Percentiles rank a stretch among this genome's conserved stretches.
Evolutionary conservation across 2,329 filamentous ascomycete genomes (phyloP).

Genomic region (Elsinoe perseae): DNA sequence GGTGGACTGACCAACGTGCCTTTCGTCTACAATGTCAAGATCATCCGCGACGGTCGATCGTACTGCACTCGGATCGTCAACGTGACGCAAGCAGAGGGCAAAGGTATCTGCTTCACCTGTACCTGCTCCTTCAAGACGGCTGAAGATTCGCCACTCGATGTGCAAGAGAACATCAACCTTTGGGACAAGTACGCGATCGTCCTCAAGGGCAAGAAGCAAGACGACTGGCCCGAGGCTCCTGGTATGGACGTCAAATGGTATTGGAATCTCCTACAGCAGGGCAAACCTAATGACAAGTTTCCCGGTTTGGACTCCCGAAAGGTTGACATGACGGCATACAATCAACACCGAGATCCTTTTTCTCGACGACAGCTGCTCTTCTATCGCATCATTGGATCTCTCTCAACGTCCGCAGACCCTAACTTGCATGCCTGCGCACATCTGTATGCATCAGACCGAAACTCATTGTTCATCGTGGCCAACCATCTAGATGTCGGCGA

Average conservation of each 20-base stretch:
- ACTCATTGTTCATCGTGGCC: conserved; percentile 46
- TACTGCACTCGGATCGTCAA: conserved; percentile 48
- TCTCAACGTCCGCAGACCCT: conserved; percentile 29
- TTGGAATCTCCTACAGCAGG: conserved; percentile 28
- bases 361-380: conserved; percentile 38
- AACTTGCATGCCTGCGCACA: conserved; percentile 53
- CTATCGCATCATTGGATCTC: conserved; percentile 38
- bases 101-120: conserved; percentile 45
- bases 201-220: conserved; percentile 29
- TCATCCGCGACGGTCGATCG: conserved; percentile 44
- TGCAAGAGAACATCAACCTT: conserved; percentile 32
- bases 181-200: conserved; percentile 30
- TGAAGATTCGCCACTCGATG: conserved; percentile 30
- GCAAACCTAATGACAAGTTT: conserved; percentile 34
- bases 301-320: conserved; percentile 44
- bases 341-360: conserved; percentile 31
- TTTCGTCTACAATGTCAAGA: conserved; percentile 45
- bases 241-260: conserved; percentile 33
- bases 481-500: conserved; percentile 41
- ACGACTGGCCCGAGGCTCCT: conserved; percentile 29
- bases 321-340: conserved; percentile 46
- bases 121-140: conserved; percentile 46
- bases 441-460: conserved; percentile 50
- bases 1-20: conserved; percentile 41
- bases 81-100: conserved; percentile 40